Evolutionary conservation across 768 basidiomycete species (phyloP), one percentile per base, ranked within the genome.

Genomic region (Dioszegia hungarica): DNA sequence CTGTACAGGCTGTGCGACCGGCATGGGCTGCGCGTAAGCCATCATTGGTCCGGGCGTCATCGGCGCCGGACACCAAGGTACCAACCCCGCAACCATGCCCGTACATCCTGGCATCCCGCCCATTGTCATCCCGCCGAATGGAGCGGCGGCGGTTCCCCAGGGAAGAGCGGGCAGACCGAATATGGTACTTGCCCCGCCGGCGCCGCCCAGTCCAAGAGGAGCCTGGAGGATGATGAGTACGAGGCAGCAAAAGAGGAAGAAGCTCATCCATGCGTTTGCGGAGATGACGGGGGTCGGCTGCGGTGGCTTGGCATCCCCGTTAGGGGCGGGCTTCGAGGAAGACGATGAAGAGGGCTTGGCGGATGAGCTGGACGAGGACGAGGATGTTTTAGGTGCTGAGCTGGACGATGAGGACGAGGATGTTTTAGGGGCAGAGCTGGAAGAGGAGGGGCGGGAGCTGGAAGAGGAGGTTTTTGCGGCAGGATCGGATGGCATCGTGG

Each of bases 141-240:
- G 31, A 12, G 25, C 29, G 19, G 46, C 20, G 27, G 34, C 22
- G 3, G 55, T 5, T 12, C 37, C 44, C 39, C 52, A 38, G 15
- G 58, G 54, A 27, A 58, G 25, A 49, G 40, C 41, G 19, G 59
- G 47, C 6, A 54, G 34, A 24, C 45, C 54, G 27, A 31, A 43
- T 9, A 47, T 39, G 1, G 41, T 44, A n/a, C 47, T 53, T n/a
- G 40, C 27, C 10, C 34, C 40, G 2, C 43, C 53, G 2, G 27
- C 20, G 0, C 54, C 59, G 1, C 63, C 63, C 2, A 72, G 38
- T n/a, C 70, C 70, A n/a, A 72, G 44, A 2, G 70, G 70, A 51
- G 67, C 70, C 45, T 69, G 70, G 6, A 72, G 60, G 55, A 72
- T 69, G 57, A 72, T 72, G 31, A 72, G 54, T 4, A 68, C 64